These are phyloP conservation scores for Phytophthora pseudosyringae DNA, from an alignment of 352 stramenopile species.

Conservation along the genomic window DNA sequence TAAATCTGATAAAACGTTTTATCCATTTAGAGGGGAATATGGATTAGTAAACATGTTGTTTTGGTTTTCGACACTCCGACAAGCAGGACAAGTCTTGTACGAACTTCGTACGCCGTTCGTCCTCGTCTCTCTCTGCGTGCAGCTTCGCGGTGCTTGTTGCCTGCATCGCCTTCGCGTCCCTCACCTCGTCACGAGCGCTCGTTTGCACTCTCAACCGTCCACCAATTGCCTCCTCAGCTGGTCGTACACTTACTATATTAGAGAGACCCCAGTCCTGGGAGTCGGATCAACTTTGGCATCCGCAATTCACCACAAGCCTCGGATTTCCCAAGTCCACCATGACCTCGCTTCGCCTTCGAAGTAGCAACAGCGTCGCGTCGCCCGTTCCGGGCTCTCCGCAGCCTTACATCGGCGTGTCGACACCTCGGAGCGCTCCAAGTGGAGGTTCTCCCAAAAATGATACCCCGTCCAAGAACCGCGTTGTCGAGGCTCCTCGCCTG, in stretches of 20 bases:
- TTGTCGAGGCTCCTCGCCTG: slow-evolving; percentile 20
- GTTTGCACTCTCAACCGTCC: too few relatives aligned
- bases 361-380: slow-evolving; percentile 2
- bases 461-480: not conserved
- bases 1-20: too few relatives aligned
- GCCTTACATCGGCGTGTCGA: slow-evolving; percentile 13
- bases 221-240: not conserved
- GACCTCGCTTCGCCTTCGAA: slow-evolving; percentile 3
- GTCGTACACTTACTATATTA: not conserved
- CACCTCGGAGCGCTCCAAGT: not conserved
- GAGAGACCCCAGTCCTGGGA: slow-evolving; percentile 1
- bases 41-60: too few relatives aligned
- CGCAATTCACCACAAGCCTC: not conserved
- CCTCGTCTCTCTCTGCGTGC: not conserved
- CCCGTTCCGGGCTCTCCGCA: not conserved
- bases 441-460: slow-evolving; percentile 14
- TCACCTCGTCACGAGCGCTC: not conserved
- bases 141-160: not conserved
- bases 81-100: too few relatives aligned
- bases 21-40: too few relatives aligned
- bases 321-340: not conserved
- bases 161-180: not conserved
- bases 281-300: slow-evolving; percentile 16
- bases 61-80: too few relatives aligned
- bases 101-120: too few relatives aligned